Evolutionary conservation across 2,329 filamentous ascomycete genomes (phyloP), one percentile per base, ranked within the genome.

Genomic region (Neonectria hederae): DNA sequence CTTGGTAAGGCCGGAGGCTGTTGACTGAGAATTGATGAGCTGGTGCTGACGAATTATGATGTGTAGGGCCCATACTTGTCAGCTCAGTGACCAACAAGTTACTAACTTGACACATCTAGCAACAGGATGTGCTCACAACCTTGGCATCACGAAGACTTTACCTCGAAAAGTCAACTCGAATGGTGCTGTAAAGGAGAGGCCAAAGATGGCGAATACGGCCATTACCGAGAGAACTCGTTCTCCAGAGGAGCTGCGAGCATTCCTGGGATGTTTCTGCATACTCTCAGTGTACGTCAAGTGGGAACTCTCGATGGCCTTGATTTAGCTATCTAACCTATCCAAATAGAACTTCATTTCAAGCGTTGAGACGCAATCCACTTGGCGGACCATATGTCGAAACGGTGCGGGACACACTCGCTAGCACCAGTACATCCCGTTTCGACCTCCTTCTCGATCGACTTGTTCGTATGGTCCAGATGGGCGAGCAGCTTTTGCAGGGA

Each of bases 71-170:
- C 77, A 78, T 42, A 68, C 75, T 14, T 74, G 77, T 22, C 76
- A 75, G 54, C 75, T 79, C 42, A 72, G 74, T 7, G 80, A 81
- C 38, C 70, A 72, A 11, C 76, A 76, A 57, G 73, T 76, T 42
- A 79, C 77, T 2, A 78, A 78, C 30, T 55, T 83, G n/a, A 77
- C 76, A 8, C 78, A 81, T 48, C 67, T 82, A 32, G 78, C 78
- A 2, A 70, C 82, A 11, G 81, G 80, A 21, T 79, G 80, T 59
- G 80, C 79, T 5, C 79, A 83, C 46, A 81, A 76, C 48, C 74
- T 83, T 6, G 77, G 77, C 2, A 76, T 82, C 14, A 74, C 71
- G 1, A 72, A 70, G 45, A 65, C 66, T 1, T 60, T 65, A 9
- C 54, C 57, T 21, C 51, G 65, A 30, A 58, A 67, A 46, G 65